These are phyloP conservation scores for Mediolabrus comicus DNA, from an alignment of 108 stramenopile species.

Conservation along the genomic window DNA sequence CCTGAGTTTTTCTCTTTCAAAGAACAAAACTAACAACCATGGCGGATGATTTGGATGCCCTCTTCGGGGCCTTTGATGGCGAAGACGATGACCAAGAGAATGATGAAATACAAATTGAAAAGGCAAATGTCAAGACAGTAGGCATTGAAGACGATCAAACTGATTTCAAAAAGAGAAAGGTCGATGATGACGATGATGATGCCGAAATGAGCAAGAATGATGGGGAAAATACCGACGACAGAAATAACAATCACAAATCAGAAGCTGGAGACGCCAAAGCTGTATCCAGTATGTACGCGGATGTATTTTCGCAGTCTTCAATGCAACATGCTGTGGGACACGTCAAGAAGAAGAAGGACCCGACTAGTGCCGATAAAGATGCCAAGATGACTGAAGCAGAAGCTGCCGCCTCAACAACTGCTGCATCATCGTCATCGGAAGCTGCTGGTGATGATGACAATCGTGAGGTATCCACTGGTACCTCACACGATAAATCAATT, in stretches of 20 bases:
- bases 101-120: background rate
- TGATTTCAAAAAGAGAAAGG: background rate
- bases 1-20: background rate
- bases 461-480: constrained; percentile 75
- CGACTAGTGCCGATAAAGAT: constrained; percentile 33
- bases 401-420: background rate
- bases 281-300: constrained; percentile 40
- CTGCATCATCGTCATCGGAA: constrained; percentile 1
- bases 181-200: constrained; percentile 15
- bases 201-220: constrained; percentile 5
- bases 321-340: constrained; percentile 22
- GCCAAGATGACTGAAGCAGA: constrained; percentile 23
- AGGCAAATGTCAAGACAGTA: background rate
- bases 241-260: background rate
- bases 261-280: constrained; percentile 11
- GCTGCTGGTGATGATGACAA: constrained; percentile 34
- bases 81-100: constrained; percentile 29
- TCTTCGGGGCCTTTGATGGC: constrained; percentile 88
- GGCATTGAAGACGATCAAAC: background rate
- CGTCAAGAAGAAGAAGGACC: constrained; percentile 21
- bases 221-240: constrained; percentile 2
- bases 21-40: constrained; percentile 17
- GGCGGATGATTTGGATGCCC: constrained; percentile 78
- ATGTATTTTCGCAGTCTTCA: constrained; percentile 36
- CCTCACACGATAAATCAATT: constrained; percentile 86